phyloP scores from a whole-genome alignment of 164 flowering plant genomes.

The Vitis rotundifolia region DNA sequence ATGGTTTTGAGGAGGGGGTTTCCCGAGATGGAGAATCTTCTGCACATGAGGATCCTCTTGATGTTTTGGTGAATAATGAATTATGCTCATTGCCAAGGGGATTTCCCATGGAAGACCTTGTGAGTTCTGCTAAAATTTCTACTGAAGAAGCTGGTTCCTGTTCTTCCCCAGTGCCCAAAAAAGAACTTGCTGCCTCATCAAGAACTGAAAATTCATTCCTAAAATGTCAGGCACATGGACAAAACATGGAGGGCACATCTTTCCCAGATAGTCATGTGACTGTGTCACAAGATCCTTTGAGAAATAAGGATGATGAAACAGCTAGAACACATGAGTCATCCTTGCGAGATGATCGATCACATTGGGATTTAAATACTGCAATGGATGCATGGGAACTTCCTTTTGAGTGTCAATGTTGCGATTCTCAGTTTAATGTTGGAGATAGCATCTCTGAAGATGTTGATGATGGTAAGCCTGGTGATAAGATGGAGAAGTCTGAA shows the following conservation, averaged over 20 bases:
- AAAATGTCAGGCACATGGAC: constrained; percentile 9
- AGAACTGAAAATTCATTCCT: constrained; percentile 7
- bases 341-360: constrained; percentile 38
- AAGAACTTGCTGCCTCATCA: constrained; percentile 3
- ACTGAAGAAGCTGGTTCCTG: constrained; percentile 16
- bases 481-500: constrained; percentile 11
- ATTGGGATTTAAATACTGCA: constrained; percentile 56
- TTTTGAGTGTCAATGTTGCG: constrained; percentile 22
- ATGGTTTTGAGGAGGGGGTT: constrained; percentile 8
- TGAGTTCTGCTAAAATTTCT: constrained; percentile 12
- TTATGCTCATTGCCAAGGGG: constrained; percentile 7
- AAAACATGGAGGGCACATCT: not conserved
- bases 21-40: constrained; percentile 14
- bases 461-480: not conserved
- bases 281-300: constrained; percentile 4
- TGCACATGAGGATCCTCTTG: constrained; percentile 8
- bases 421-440: constrained; percentile 6
- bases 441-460: constrained; percentile 1
- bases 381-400: constrained; percentile 57
- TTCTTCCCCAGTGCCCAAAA: not conserved
- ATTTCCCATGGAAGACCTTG: constrained; percentile 10
- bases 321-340: constrained; percentile 7
- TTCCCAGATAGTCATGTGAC: constrained; percentile 1
- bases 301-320: constrained; percentile 11
- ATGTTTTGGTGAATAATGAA: constrained; percentile 9